phyloP scores from a whole-genome alignment of 768 basidiomycete species.

The Phlebiopsis flavidoalba region DNA sequence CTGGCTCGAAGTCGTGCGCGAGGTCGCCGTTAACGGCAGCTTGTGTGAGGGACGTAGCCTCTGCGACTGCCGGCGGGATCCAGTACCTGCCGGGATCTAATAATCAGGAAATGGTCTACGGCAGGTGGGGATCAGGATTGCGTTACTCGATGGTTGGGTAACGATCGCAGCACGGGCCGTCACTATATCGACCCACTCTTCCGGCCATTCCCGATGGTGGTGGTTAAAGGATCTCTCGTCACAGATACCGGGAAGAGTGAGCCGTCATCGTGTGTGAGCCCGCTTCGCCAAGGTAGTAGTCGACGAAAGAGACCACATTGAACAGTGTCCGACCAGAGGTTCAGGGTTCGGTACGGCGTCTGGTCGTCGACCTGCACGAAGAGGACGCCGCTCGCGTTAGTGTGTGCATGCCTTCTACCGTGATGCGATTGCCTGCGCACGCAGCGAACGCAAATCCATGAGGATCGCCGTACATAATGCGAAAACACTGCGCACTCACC shows the following conservation, averaged over 20 bases:
- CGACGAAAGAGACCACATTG: background rate
- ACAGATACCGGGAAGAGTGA: background rate
- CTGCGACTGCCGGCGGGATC: background rate
- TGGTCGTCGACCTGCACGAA: conserved; percentile 1
- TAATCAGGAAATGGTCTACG: background rate
- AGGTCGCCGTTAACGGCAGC: background rate
- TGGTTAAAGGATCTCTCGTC: background rate
- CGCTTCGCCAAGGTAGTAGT: conserved; percentile 4
- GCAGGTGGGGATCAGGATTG: background rate
- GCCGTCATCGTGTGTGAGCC: conserved; percentile 4
- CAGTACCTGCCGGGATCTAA: conserved; percentile 1
- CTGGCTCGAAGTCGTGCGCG: background rate
- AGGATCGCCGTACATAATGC: background rate
- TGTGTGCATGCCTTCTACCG: conserved; percentile 2
- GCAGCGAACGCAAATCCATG: background rate
- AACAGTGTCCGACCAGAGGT: conserved; percentile 2
- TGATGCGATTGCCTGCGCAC: conserved; percentile 1
- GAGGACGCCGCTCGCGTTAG: conserved; percentile 6
- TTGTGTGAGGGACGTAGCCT: background rate
- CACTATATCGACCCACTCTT: background rate
- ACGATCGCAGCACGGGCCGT: conserved; percentile 7
- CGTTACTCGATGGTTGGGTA: conserved; percentile 4
- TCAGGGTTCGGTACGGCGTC: background rate
- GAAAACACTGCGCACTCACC: background rate
- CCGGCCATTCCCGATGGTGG: background rate